Evolutionary conservation across 2,329 filamentous ascomycete species (phyloP).

Genomic region (Pseudogymnoascus sp.): DNA sequence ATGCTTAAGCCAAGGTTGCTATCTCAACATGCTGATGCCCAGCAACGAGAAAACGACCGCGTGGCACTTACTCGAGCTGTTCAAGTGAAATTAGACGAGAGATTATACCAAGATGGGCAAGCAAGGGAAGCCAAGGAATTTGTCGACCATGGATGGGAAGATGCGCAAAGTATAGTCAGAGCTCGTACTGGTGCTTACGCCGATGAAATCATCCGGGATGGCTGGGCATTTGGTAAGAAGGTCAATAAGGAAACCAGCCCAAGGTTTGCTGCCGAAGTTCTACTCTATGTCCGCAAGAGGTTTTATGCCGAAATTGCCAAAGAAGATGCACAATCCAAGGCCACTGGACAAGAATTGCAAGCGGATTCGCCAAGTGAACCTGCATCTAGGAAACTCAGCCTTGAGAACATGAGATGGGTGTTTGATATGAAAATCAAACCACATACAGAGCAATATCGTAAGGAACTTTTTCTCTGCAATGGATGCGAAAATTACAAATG

Average conservation of each 20-base stretch:
- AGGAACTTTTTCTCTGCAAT: constrained; percentile 69
- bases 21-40: constrained; percentile 56
- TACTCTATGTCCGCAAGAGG: constrained; percentile 56
- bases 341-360: constrained; percentile 37
- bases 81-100: constrained; percentile 32
- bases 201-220: constrained; percentile 57
- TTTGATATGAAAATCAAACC: constrained; percentile 70
- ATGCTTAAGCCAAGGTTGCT: constrained; percentile 58
- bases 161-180: constrained; percentile 57
- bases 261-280: constrained; percentile 62
- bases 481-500: constrained; percentile 58
- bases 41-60: constrained; percentile 43
- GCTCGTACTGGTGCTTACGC: constrained; percentile 57
- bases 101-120: constrained; percentile 22
- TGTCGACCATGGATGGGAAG: constrained; percentile 62
- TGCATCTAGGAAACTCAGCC: constrained; percentile 53
- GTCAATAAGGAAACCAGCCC: constrained; percentile 55
- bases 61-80: constrained; percentile 27
- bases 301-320: constrained; percentile 55
- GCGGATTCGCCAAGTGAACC: constrained; percentile 44
- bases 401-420: constrained; percentile 83
- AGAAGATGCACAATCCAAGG: constrained; percentile 39
- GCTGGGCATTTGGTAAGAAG: constrained; percentile 55
- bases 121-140: constrained; percentile 47
- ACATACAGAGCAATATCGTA: constrained; percentile 54